Percentiles rank a stretch among this genome's conserved stretches.
phyloP scores from a whole-genome alignment of 1,284 basidiomycete species.

The Salmacisia buchloeana region DNA sequence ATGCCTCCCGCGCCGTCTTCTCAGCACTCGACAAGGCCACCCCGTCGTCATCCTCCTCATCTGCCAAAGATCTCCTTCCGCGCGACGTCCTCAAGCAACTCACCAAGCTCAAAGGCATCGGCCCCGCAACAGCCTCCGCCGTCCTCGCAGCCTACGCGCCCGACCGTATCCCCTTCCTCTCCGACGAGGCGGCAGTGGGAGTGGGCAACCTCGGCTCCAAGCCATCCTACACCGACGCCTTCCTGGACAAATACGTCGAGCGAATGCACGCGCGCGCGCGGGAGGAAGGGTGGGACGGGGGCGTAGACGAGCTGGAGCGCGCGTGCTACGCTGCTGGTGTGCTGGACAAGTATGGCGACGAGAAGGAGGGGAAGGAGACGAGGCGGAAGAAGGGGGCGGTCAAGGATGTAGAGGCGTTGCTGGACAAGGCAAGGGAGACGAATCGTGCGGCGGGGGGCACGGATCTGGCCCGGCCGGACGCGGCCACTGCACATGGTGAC shows the following conservation, averaged over 20 bases:
- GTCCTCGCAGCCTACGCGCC: conserved; percentile 14
- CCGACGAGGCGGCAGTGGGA: neutral
- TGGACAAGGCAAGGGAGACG: neutral
- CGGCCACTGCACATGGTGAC: neutral
- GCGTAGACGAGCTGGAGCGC: neutral
- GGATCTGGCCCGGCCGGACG: neutral
- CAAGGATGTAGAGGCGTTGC: neutral
- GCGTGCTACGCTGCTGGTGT: neutral
- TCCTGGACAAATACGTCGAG: neutral
- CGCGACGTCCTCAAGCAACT: conserved; percentile 16
- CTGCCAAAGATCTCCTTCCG: conserved; percentile 2
- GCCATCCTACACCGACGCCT: neutral
- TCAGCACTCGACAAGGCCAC: conserved; percentile 3
- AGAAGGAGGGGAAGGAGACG: neutral
- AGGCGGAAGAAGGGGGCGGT: neutral
- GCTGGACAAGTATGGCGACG: neutral
- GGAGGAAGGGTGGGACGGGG: neutral
- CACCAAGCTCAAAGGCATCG: conserved; percentile 16
- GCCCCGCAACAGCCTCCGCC: conserved; percentile 20
- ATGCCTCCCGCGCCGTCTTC: neutral
- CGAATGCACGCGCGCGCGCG: neutral
- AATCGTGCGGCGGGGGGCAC: neutral
- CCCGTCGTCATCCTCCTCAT: neutral
- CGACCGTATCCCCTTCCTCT: neutral
- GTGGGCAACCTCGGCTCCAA: neutral